Conservation (phyloP, 2,329 filamentous ascomycete species). For the Phyllachora maydis region DNA sequence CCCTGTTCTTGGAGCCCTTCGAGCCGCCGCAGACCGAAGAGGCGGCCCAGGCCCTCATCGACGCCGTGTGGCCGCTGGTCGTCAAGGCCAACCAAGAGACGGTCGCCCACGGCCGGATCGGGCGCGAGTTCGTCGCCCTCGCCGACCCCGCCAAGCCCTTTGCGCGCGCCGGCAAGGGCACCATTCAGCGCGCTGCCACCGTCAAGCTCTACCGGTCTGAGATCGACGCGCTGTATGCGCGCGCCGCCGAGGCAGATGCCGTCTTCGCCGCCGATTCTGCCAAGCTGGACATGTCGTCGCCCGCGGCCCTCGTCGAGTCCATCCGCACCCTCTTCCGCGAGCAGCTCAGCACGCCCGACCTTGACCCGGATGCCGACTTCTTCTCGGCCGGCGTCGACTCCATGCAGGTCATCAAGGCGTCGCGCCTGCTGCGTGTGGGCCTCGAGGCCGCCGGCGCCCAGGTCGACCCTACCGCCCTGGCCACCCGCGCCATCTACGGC, state of each 20-base stretch:
- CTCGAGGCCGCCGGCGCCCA: constrained; percentile 11
- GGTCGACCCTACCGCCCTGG: constrained; percentile 13
- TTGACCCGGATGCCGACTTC: constrained; percentile 14
- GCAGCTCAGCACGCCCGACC: constrained; percentile 5
- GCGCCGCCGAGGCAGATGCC: constrained; percentile 4
- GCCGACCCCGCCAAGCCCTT: constrained; percentile 20
- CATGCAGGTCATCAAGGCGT: constrained; percentile 16
- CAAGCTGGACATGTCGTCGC: constrained; percentile 10
- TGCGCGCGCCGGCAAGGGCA: constrained; percentile 20
- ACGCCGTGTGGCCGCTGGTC: constrained; percentile 20
- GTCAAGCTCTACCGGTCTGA: constrained; percentile 19
- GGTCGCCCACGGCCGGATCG: constrained; percentile 23
- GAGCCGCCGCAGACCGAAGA: constrained; percentile 8
- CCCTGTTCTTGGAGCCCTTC: constrained; percentile 22
- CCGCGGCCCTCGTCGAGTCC: constrained; percentile 9
- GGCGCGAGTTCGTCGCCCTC: constrained; percentile 16
- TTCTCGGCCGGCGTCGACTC: constrained; percentile 19
- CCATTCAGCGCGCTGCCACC: constrained; percentile 18
- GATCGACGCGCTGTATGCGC: constrained; percentile 18
- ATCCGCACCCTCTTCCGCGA: constrained; percentile 11
- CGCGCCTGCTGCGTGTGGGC: constrained; percentile 13
- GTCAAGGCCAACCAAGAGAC: constrained; percentile 19
- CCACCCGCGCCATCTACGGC: constrained; percentile 17
- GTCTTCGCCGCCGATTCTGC: constrained; percentile 5
- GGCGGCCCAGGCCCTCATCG: constrained; percentile 13